A percentile compares a stretch with the other conserved stretches of the same genome.
These are phyloP conservation scores for Panaeolus cyanescens DNA, from an alignment of 768 basidiomycete genomes.

Conservation along the genomic window DNA sequence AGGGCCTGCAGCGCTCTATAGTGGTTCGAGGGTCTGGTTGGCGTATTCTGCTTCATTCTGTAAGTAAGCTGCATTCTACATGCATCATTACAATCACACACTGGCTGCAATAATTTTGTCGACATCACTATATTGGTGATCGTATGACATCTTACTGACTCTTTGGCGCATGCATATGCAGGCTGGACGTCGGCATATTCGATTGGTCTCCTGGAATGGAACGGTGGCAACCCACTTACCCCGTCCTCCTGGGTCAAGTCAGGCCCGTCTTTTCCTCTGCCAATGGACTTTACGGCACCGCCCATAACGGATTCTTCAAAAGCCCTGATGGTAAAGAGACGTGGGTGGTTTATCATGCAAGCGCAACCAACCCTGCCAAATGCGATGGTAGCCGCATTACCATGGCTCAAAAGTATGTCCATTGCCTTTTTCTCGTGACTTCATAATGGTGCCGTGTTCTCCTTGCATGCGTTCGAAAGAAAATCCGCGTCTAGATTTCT, in stretches of 20 bases:
- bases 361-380: constrained; percentile 5
- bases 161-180: no score
- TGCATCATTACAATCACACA: no score
- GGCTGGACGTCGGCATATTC: neutral
- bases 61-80: neutral
- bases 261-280: constrained; percentile 10
- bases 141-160: no score
- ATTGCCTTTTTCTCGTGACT: neutral
- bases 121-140: no score
- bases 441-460: neutral
- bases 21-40: constrained; percentile 7
- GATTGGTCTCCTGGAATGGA: constrained; percentile 4
- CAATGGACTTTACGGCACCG: neutral
- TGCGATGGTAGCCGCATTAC: constrained; percentile 2
- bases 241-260: constrained; percentile 9
- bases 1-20: constrained; percentile 8
- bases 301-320: constrained; percentile 6
- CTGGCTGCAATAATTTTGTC: no score
- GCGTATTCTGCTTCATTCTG: constrained; percentile 9
- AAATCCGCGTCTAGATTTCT: neutral
- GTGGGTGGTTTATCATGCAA: constrained; percentile 7
- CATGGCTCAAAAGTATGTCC: constrained; percentile 6
- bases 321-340: constrained; percentile 3
- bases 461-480: neutral
- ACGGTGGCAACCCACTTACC: neutral